Percentiles rank a stretch among this genome's conserved stretches.
phyloP scores from a whole-genome alignment of 2,329 filamentous ascomycete genomes.

The Bipolaris cookei region DNA sequence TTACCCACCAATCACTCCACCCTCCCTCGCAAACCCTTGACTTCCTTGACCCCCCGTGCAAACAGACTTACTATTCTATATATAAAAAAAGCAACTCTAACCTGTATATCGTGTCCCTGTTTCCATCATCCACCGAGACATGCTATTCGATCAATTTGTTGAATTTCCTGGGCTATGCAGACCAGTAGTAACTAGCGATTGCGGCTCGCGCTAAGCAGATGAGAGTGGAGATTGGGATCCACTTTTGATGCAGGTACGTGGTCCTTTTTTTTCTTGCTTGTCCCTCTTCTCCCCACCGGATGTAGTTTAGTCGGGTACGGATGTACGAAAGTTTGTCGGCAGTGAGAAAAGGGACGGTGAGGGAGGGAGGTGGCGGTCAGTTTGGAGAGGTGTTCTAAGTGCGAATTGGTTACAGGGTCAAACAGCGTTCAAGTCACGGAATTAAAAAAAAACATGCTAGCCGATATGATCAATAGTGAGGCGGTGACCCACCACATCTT shows the following conservation, averaged over 20 bases:
- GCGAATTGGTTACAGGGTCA: too few relatives aligned
- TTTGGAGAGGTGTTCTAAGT: too few relatives aligned
- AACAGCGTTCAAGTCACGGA: too few relatives aligned
- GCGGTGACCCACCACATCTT: not conserved
- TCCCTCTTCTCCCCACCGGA: not conserved
- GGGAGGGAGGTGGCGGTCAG: not conserved
- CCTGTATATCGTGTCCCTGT: too few relatives aligned
- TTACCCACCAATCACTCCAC: not conserved
- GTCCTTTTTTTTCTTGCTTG: not conserved
- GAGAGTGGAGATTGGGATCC: not conserved
- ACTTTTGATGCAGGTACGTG: conserved; percentile 1
- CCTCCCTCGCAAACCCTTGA: not conserved
- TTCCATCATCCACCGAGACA: too few relatives aligned
- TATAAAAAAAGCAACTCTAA: too few relatives aligned
- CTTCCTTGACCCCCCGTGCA: too few relatives aligned
- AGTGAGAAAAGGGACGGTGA: not conserved
- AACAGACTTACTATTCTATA: too few relatives aligned
- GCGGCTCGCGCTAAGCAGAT: not conserved
- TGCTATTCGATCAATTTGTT: too few relatives aligned
- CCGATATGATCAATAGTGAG: not conserved
- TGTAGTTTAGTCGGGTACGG: not conserved
- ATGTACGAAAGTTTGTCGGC: not conserved
- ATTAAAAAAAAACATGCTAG: not conserved
- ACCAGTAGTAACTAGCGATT: too few relatives aligned
- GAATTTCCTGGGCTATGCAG: too few relatives aligned